Base-by-base conservation (phyloP, 1,139 yeast species). In the Sugiyamaella neomexicana region DNA sequence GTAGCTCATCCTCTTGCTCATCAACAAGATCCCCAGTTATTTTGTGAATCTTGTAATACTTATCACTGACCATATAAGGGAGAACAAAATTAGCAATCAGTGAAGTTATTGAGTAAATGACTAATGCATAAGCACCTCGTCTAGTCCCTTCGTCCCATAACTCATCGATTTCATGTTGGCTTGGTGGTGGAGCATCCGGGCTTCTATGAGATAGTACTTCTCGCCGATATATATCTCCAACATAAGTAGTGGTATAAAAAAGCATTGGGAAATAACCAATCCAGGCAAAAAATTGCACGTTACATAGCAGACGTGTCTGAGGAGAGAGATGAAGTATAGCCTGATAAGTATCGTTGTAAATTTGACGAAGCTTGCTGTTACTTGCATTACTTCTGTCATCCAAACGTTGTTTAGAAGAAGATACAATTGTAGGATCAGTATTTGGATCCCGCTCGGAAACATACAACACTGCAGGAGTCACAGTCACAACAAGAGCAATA, bases 391-490 rank as follows among this genome's bases (percentile, higher is more conserved):
- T 65, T 3, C 5, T 5, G 5, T 20, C 25, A 51, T 65, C 65
- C 23, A 58, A 72, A 75, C n/a, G 68, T 59, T 12, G 46, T 12
- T 50, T 43, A 17, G 55, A 36, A 23, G 53, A 46, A 17, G 25
- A 20, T 5, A 51, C 52, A 25, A 76, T 55, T 10, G 60, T 54
- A 6, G 59, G 58, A 41, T 79, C 82, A 2, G 68, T 65, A 15
- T 70, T 71, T 1, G 82, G 82, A 52, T 78, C 74, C 49, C 78
- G 65, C 58, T 80, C 84, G n/a, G 68, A 63, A 38, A 80, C 72
- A 38, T 62, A 62, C 8, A 57, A 57, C 37, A 80, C 71, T 0
- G 83, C 77, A 5, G 72, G 58, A 0, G 68, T 59, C 1, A 81
- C 78, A 1, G 79, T 65, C 0, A 67, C 27, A 0, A 73, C 55